Conservation (phyloP, 164 flowering plant species). For the Tinospora cordifolia region DNA sequence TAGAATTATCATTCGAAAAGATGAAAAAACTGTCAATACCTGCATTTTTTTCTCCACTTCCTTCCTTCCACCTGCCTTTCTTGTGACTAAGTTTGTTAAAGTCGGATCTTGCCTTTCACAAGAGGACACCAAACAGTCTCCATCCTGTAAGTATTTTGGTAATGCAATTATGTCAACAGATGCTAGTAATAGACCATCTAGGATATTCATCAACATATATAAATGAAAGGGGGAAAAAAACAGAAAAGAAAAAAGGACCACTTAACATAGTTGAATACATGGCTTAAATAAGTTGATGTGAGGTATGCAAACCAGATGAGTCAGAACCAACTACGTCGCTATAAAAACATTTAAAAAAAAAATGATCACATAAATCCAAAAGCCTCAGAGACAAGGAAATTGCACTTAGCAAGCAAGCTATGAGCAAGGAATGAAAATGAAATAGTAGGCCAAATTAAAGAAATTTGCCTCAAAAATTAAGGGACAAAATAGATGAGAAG, state of each 20-base stretch:
- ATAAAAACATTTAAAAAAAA: background rate
- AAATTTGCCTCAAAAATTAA: background rate
- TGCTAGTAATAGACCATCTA: background rate
- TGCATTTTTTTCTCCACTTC: conserved; percentile 75
- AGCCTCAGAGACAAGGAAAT: background rate
- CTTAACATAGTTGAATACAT: no score
- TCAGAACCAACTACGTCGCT: background rate
- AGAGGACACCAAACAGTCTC: conserved; percentile 35
- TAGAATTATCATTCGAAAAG: background rate
- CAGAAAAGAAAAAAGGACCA: background rate
- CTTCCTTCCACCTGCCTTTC: conserved; percentile 98
- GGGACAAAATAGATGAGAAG: background rate
- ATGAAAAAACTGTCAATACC: conserved; percentile 30
- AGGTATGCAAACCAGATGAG: background rate
- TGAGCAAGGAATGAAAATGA: background rate
- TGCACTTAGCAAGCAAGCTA: background rate
- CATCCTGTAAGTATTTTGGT: conserved; percentile 42
- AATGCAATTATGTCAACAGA: background rate
- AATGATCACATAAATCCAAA: background rate
- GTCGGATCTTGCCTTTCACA: conserved; percentile 35
- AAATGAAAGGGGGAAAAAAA: no score
- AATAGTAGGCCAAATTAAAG: background rate
- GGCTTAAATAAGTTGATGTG: no score
- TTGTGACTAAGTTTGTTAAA: conserved; percentile 63
- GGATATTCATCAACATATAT: background rate